phyloP scores from a whole-genome alignment of 2,329 filamentous ascomycete species.

The Triangularia setosa region DNA sequence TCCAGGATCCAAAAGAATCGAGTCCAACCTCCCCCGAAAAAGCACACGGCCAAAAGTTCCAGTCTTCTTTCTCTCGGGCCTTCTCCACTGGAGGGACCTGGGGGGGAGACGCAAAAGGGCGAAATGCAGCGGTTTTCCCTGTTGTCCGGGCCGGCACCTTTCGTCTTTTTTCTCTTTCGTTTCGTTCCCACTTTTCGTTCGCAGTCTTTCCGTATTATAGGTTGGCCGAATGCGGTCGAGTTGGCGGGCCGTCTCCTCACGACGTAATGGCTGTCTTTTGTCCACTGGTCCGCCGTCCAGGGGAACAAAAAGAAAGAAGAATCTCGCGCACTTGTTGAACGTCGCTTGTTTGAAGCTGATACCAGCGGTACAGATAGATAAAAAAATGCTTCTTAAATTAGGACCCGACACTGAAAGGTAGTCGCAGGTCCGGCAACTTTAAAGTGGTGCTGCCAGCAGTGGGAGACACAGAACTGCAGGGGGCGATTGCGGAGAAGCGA shows the following conservation, averaged over 20 bases:
- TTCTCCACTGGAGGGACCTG: constrained; percentile 11
- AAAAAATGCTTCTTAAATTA: neutral
- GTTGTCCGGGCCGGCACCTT: constrained; percentile 14
- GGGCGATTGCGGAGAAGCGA: neutral
- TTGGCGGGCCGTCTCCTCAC: constrained; percentile 12
- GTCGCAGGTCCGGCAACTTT: no score
- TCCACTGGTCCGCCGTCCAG: neutral
- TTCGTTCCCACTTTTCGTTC: constrained; percentile 19
- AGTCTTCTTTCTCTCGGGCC: constrained; percentile 9
- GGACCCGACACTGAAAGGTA: neutral
- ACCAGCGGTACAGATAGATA: neutral
- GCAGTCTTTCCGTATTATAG: constrained; percentile 13
- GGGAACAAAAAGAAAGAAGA: neutral
- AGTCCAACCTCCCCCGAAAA: constrained; percentile 2
- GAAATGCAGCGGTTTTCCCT: constrained; percentile 16
- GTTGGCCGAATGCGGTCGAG: constrained; percentile 10
- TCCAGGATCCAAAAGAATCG: constrained; percentile 11
- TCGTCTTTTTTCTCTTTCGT: neutral
- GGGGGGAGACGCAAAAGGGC: neutral
- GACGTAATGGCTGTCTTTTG: constrained; percentile 18
- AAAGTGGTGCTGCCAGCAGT: neutral
- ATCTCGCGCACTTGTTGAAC: neutral
- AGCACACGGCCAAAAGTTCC: constrained; percentile 11
- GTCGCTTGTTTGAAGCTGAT: neutral
- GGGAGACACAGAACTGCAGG: neutral